Evolutionary conservation across 257 asterid genomes (phyloP), one percentile per base, ranked within the genome.

Genomic region (Gardenia jasminoides): DNA sequence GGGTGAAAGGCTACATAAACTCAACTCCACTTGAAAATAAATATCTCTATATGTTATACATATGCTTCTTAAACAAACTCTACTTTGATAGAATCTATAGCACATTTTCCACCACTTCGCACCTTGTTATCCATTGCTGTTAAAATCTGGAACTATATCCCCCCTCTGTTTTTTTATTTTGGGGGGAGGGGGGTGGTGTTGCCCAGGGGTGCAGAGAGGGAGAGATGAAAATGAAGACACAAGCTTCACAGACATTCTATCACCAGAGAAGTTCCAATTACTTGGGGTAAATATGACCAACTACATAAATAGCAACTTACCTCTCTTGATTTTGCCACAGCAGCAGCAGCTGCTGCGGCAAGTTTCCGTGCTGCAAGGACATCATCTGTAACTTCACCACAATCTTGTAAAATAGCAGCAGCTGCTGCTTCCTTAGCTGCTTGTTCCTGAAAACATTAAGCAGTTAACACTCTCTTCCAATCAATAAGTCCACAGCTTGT

Each of bases 401-500:
- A 78, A 76, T 36, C 91, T 83, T 88, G 84, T 82, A 80, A 77
- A 78, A 90, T 92, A 73, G 91, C 93, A 41, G 85, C 44, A 47
- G 78, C 91, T 0, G 86, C 96, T 47, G 91, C 97, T 88, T 89
- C 92, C 83, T 94, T 94, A 31, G 90, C 96, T 59, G 92, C 93
- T 87, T 92, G 92, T 88, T 91, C 98, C 97, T 92, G 89, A 61
- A 72, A 83, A 48, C 46, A 8, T 54, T 74, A 54, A 33, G 52
- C 44, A 36, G 47, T 52, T 26, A 33, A 41, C 24, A 56, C 43
- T n/a, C 39, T 50, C 33, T 36, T 50, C 9, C 54, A 10, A 31
- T 41, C 44, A 58, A 19, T 13, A 39, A 76, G 50, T 30, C 72
- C 43, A 74, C n/a, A 52, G 72, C 70, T 50, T 65, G 69, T 50